phyloP scores from a whole-genome alignment of 2,329 filamentous ascomycete species.

The Aureobasidium sp. region DNA sequence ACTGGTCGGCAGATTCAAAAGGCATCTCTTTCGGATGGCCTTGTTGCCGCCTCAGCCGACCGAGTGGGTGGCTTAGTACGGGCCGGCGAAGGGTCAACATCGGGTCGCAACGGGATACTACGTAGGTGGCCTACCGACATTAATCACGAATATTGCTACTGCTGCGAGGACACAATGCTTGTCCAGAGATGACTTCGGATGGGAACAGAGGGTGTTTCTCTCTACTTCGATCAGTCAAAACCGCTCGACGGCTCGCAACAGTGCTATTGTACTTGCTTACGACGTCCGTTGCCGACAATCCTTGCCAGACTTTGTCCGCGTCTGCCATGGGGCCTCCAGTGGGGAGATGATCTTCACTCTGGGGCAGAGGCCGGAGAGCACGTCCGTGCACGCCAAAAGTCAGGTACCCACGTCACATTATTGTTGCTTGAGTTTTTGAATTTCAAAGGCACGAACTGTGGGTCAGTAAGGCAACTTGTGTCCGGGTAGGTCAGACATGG shows the following conservation, averaged over 20 bases:
- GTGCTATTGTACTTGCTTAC: neutral
- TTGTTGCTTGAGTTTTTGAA: constrained; percentile 1
- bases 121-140: constrained; percentile 2
- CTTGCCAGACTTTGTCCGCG: neutral
- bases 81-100: neutral
- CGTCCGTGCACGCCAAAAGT: constrained; percentile 2
- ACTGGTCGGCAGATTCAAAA: neutral
- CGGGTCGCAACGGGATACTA: constrained; percentile 8
- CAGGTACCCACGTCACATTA: constrained; percentile 13
- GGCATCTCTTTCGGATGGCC: neutral
- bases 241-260: neutral
- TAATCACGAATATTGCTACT: neutral
- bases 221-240: neutral
- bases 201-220: neutral
- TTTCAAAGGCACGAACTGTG: neutral
- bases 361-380: constrained; percentile 1
- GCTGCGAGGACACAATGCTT: neutral
- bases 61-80: constrained; percentile 1
- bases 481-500: constrained; percentile 1
- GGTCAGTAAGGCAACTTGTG: neutral
- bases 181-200: neutral
- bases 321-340: constrained; percentile 14
- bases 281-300: neutral
- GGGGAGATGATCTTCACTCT: constrained; percentile 14
- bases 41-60: constrained; percentile 1